Base-by-base conservation (phyloP, 495 filamentous ascomycete genomes). In the Podospora comata region DNA sequence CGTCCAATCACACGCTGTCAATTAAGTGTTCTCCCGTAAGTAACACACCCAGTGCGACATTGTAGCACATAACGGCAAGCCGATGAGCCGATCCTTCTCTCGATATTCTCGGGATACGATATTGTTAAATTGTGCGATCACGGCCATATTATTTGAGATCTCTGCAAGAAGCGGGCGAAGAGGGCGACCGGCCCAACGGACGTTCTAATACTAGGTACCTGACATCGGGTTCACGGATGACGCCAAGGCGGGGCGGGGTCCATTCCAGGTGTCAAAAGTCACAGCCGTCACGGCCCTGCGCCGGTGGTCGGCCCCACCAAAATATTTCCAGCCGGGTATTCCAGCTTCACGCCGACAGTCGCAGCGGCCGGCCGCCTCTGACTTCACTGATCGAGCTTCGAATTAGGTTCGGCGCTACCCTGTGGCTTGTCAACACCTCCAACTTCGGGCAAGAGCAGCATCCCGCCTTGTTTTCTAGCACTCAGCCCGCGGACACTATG, bases 1-100 rank as follows among this genome's bases (percentile, higher is more conserved):
- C 66, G 48, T 26, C 66, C 66, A 68, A 68, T 68, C 26, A 64
- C 7, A 23, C 6, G 2, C 15, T 0, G 5, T 13, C 20, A 58
- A 59, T 59, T 64, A 44, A 58, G 55, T 20, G 55, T 58, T 26
- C 23, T 1, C 55, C 55, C 18, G n/a, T 58, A 5, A 58, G n/a
- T 18, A 58, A 26, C 55, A 58, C 55, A 56, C 55, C 39, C 39
- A 48, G 5, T 13, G 39, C 39, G 39, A 48, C 39, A 48, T 11
- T 48, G n/a, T 26, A 58, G 13, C 55, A 58, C 55, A 30, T 27
- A 32, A 65, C 27, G 5, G 56, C 15, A 27, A 34, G 30, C 64
- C 60, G 60, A 19, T 58, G 55, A n/a, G 5, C 55, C 55, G 55
- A 58, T 58, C 23, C 1, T 58, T 58, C 16, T 58, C 55, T 18